Conservation (phyloP, 768 basidiomycete species). For the Boletales sp. region DNA sequence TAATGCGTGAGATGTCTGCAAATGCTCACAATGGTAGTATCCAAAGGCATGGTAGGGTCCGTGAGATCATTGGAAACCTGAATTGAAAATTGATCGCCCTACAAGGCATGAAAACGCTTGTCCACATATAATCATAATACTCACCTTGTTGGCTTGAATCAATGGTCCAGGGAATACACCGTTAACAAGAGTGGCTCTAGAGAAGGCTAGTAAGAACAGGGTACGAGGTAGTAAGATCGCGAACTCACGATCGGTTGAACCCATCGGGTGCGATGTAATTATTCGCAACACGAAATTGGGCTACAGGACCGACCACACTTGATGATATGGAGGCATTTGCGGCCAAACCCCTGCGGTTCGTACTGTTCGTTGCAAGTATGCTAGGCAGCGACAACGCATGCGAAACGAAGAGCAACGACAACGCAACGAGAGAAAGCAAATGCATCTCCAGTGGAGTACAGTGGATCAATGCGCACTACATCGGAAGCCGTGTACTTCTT, state of each 20-base stretch:
- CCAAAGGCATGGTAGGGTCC: neutral
- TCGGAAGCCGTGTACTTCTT: no score
- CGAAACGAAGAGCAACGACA: no score
- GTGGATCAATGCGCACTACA: no score
- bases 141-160: constrained; percentile 3
- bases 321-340: no score
- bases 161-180: neutral
- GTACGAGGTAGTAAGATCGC: neutral
- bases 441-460: no score
- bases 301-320: no score
- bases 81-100: neutral
- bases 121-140: neutral
- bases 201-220: neutral
- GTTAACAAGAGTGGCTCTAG: constrained; percentile 4
- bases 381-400: no score
- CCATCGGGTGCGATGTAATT: neutral
- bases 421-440: no score
- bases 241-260: neutral
- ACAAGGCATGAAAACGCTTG: neutral
- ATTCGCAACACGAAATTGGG: neutral
- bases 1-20: neutral
- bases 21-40: constrained; percentile 2
- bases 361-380: no score
- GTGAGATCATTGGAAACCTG: neutral
- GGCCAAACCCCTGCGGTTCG: no score